These are phyloP conservation scores for Annulohypoxylon stygium DNA, from an alignment of 495 filamentous ascomycete genomes.

Conservation along the genomic window DNA sequence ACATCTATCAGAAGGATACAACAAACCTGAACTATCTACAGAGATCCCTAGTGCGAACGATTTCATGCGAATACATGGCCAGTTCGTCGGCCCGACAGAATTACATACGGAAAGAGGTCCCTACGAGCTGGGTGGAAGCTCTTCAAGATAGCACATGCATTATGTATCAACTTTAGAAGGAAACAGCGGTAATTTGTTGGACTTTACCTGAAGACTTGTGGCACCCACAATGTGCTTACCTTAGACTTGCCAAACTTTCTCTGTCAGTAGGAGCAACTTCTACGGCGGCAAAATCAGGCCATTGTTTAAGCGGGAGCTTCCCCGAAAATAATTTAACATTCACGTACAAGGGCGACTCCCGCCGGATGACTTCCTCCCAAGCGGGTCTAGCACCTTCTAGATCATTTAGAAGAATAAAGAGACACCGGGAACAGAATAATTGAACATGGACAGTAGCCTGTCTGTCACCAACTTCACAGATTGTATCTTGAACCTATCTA, in stretches of 20 bases:
- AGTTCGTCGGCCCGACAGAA: not conserved
- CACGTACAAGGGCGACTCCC: too few relatives aligned
- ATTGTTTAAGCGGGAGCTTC: not conserved
- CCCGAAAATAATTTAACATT: too few relatives aligned
- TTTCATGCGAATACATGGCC: not conserved
- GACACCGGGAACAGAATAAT: not conserved
- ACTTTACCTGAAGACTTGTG: not conserved
- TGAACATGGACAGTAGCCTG: too few relatives aligned
- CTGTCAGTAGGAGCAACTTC: not conserved
- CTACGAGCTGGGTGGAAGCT: not conserved
- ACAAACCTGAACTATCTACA: not conserved
- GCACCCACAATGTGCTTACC: not conserved
- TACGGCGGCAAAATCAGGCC: not conserved
- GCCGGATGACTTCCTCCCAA: not conserved
- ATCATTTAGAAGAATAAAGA: not conserved
- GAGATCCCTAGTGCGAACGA: not conserved
- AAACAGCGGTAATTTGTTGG: not conserved
- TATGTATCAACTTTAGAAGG: not conserved
- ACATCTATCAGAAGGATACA: not conserved
- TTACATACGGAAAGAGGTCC: not conserved
- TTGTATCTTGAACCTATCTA: too few relatives aligned
- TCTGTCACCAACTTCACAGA: too few relatives aligned
- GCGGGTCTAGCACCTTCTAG: not conserved
- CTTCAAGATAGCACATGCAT: not conserved
- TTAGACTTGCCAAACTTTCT: not conserved